Percentiles rank a stretch among this genome's conserved stretches.
These are phyloP conservation scores for Dioscorea cayenensis DNA, from an alignment of 116 monocot genomes.

Conservation along the genomic window DNA sequence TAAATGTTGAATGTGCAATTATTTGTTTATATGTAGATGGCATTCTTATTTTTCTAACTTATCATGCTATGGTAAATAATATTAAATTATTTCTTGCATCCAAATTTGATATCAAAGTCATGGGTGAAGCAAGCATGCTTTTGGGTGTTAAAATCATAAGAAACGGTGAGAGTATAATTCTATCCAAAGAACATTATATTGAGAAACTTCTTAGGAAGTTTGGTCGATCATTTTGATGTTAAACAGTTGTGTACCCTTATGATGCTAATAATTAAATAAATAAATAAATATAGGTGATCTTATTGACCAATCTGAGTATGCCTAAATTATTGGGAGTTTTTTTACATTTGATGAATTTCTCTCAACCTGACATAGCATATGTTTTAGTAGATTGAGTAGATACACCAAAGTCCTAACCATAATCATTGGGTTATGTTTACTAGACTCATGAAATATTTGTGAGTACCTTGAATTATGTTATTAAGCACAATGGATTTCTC, in stretches of 20 bases:
- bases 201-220: background rate
- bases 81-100: background rate
- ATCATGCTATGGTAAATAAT: background rate
- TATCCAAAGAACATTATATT: background rate
- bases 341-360: background rate
- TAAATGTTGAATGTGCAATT: background rate
- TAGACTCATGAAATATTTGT: background rate
- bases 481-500: background rate
- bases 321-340: conserved; percentile 1
- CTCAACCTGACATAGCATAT: background rate
- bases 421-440: background rate
- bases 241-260: background rate
- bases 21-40: conserved; percentile 6
- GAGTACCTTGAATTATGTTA: background rate
- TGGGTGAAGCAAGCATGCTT: background rate
- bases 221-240: background rate
- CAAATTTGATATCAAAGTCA: background rate
- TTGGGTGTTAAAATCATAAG: conserved; percentile 2
- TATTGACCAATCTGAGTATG: background rate
- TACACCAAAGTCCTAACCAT: background rate
- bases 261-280: background rate
- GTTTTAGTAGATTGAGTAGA: background rate
- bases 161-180: background rate
- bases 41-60: background rate
- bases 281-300: background rate